These are phyloP conservation scores for Vigna mungo DNA, from an alignment of 306 rosid genomes.

Conservation along the genomic window DNA sequence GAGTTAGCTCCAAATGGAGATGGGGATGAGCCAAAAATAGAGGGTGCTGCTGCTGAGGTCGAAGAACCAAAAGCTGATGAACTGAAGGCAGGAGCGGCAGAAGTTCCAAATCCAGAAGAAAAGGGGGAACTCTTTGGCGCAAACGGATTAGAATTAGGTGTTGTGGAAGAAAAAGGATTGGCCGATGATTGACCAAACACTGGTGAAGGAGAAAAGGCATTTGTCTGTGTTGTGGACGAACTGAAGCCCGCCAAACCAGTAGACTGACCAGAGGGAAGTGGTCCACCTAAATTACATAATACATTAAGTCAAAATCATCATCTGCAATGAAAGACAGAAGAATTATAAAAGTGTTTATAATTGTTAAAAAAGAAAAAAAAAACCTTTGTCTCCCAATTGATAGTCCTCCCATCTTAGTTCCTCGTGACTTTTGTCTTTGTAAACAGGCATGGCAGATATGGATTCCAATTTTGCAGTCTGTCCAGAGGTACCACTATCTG, in stretches of 20 bases:
- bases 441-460: constrained; percentile 89
- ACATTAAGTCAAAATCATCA: constrained; percentile 22
- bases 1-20: constrained; percentile 64
- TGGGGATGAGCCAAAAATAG: constrained; percentile 61
- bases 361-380: neutral
- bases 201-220: constrained; percentile 59
- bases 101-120: constrained; percentile 60
- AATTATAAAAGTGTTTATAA: neutral
- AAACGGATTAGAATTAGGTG: constrained; percentile 72
- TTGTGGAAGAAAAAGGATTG: constrained; percentile 64
- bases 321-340: constrained; percentile 6
- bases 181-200: constrained; percentile 71
- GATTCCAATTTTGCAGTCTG: constrained; percentile 83
- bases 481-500: constrained; percentile 68
- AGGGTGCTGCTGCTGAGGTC: constrained; percentile 51
- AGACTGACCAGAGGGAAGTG: constrained; percentile 67
- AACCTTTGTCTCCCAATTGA: constrained; percentile 93
- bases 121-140: constrained; percentile 67
- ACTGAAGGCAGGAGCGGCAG: constrained; percentile 62
- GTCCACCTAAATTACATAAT: constrained; percentile 72
- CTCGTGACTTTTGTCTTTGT: constrained; percentile 93
- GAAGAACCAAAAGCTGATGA: constrained; percentile 67
- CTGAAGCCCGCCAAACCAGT: constrained; percentile 61
- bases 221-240: constrained; percentile 62
- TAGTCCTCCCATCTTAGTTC: constrained; percentile 99